These are phyloP conservation scores for Cryptococcus floricola DNA, from an alignment of 1,284 basidiomycete genomes.

Conservation along the genomic window DNA sequence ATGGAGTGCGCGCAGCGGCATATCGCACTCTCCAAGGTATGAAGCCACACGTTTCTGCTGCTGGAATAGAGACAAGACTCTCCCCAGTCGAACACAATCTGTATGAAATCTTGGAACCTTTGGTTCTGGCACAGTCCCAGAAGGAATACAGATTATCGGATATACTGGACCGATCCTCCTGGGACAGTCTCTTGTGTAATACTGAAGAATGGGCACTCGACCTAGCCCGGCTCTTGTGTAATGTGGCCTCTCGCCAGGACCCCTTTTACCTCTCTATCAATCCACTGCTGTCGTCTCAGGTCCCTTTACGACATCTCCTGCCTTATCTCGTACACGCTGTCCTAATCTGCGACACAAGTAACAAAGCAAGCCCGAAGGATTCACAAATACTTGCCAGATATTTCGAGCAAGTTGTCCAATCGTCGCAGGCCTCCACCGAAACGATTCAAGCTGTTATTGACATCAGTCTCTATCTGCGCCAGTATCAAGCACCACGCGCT, in stretches of 20 bases:
- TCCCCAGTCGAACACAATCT: background rate
- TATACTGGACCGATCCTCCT: background rate
- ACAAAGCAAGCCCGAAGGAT: background rate
- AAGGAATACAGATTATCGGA: too few species aligned
- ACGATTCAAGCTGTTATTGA: slow-evolving; percentile 61
- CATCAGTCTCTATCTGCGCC: slow-evolving; percentile 74
- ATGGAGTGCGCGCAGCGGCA: background rate
- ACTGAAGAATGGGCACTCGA: slow-evolving; percentile 60
- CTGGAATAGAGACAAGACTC: background rate
- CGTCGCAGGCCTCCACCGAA: slow-evolving; percentile 13
- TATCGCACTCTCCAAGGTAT: background rate
- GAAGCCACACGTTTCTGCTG: background rate
- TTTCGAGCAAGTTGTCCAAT: slow-evolving; percentile 53
- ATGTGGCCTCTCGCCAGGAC: slow-evolving; percentile 57
- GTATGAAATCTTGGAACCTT: background rate
- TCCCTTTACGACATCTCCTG: slow-evolving; percentile 64
- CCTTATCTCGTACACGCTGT: slow-evolving; percentile 71
- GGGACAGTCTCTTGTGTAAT: background rate
- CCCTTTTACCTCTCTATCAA: slow-evolving; percentile 67
- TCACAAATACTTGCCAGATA: slow-evolving; percentile 58
- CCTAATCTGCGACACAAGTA: slow-evolving; percentile 49
- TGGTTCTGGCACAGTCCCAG: too few species aligned
- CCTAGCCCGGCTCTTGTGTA: slow-evolving; percentile 61
- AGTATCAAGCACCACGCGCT: slow-evolving; percentile 55
- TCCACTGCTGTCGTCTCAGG: slow-evolving; percentile 58